These are phyloP conservation scores for Pichia inconspicua DNA, from an alignment of 1,139 yeast species.

Conservation along the genomic window DNA sequence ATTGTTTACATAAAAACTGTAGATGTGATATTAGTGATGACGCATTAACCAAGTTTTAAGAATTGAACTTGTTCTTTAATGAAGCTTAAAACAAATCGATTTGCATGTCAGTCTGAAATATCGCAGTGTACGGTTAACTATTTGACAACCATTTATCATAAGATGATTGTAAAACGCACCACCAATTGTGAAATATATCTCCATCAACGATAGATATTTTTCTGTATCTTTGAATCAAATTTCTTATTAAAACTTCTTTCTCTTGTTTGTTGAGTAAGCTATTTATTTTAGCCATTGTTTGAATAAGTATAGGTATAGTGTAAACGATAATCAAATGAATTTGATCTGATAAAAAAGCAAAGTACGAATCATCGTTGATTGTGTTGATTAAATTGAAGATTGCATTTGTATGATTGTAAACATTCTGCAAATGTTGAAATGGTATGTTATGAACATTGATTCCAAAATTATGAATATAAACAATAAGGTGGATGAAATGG, in stretches of 20 bases:
- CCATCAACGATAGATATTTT: conserved; percentile 11
- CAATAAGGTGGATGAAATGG: conserved; percentile 54
- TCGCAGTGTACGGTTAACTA: too few relatives aligned
- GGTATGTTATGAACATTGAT: conserved; percentile 19
- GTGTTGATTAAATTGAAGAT: conserved; percentile 29
- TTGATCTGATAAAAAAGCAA: conserved; percentile 64
- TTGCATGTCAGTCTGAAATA: conserved; percentile 72
- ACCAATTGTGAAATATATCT: conserved; percentile 14
- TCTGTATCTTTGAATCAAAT: conserved; percentile 7
- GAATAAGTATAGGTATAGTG: conserved; percentile 40
- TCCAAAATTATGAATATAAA: conserved; percentile 29
- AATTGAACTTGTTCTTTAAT: conserved; percentile 4
- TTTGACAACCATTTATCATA: neutral
- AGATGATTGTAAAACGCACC: conserved; percentile 6
- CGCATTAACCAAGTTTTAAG: conserved; percentile 16
- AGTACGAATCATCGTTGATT: conserved; percentile 52
- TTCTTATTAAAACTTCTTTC: neutral
- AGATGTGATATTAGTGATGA: conserved; percentile 14
- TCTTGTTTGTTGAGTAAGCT: neutral
- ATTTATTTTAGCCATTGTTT: conserved; percentile 15
- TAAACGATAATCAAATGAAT: conserved; percentile 52
- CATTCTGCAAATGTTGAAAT: neutral
- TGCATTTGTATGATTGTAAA: conserved; percentile 3
- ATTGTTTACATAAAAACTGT: too few relatives aligned
- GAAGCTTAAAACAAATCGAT: conserved; percentile 35